These are phyloP conservation scores for Fusarium proliferatum DNA, from an alignment of 2,329 filamentous ascomycete species.

Conservation along the genomic window DNA sequence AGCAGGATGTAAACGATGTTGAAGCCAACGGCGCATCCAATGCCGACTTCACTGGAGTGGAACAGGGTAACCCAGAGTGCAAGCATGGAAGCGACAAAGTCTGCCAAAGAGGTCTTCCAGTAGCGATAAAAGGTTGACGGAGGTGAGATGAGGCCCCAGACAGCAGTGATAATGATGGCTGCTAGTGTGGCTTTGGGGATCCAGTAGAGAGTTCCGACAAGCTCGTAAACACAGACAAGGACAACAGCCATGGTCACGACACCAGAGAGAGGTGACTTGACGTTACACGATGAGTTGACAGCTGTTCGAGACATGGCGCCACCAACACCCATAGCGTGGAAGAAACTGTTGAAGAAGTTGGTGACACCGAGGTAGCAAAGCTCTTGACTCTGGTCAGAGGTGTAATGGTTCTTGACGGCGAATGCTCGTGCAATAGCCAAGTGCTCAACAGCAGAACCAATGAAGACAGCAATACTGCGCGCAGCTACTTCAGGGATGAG, in stretches of 20 bases:
- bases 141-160: conserved; percentile 69
- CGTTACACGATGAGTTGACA: conserved; percentile 73
- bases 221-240: conserved; percentile 69
- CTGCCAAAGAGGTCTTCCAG: conserved; percentile 72
- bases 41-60: conserved; percentile 68
- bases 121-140: conserved; percentile 70
- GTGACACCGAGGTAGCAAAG: conserved; percentile 71
- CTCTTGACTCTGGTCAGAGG: conserved; percentile 73
- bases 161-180: conserved; percentile 74
- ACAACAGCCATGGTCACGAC: conserved; percentile 71
- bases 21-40: conserved; percentile 70
- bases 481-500: conserved; percentile 65
- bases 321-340: conserved; percentile 71
- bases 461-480: conserved; percentile 68
- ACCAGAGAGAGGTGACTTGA: conserved; percentile 70
- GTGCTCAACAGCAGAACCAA: conserved; percentile 71
- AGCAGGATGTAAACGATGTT: conserved; percentile 71
- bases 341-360: conserved; percentile 74
- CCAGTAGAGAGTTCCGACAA: conserved; percentile 72
- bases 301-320: conserved; percentile 76
- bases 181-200: conserved; percentile 74
- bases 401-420: conserved; percentile 69
- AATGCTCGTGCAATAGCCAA: conserved; percentile 74
- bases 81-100: conserved; percentile 72
- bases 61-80: conserved; percentile 74